A percentile compares a stretch with the other conserved stretches of the same genome.
Conservation (phyloP, 1,139 yeast species). For the Kodamaea ohmeri region DNA sequence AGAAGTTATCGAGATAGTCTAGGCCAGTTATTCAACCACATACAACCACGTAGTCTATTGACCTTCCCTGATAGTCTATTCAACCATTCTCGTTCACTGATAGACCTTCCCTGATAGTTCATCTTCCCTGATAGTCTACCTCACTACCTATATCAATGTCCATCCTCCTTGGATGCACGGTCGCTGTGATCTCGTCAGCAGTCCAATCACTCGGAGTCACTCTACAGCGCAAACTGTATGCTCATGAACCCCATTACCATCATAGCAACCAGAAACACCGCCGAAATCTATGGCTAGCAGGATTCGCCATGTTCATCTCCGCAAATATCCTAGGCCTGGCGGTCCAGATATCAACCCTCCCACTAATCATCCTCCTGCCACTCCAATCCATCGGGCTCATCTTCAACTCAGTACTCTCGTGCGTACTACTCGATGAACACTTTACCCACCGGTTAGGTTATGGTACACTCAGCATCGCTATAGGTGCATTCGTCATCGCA, state of each 20-base stretch:
- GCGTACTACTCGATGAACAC: constrained; percentile 63
- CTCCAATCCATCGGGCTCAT: constrained; percentile 85
- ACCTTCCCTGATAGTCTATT: too few species aligned
- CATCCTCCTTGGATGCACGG: constrained; percentile 60
- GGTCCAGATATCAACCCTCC: constrained; percentile 81
- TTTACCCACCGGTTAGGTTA: constrained; percentile 56
- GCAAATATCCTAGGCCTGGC: constrained; percentile 81
- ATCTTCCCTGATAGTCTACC: neutral
- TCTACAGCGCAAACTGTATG: constrained; percentile 76
- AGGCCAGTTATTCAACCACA: too few species aligned
- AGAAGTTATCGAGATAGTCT: too few species aligned
- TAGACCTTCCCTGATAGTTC: too few species aligned
- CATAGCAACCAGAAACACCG: constrained; percentile 29
- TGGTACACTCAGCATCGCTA: constrained; percentile 68
- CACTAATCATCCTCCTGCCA: constrained; percentile 76
- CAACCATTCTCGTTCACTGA: too few species aligned
- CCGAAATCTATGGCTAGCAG: constrained; percentile 71
- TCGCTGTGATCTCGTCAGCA: constrained; percentile 76
- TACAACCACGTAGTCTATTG: too few species aligned
- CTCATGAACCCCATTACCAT: constrained; percentile 16
- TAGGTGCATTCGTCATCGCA: constrained; percentile 82
- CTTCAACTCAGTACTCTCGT: constrained; percentile 72
- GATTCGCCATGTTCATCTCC: constrained; percentile 64
- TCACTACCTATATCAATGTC: constrained; percentile 1
- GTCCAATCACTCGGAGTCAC: constrained; percentile 82